Base-by-base conservation (phyloP, 768 basidiomycete species). In the Phanerochaete sordida region DNA sequence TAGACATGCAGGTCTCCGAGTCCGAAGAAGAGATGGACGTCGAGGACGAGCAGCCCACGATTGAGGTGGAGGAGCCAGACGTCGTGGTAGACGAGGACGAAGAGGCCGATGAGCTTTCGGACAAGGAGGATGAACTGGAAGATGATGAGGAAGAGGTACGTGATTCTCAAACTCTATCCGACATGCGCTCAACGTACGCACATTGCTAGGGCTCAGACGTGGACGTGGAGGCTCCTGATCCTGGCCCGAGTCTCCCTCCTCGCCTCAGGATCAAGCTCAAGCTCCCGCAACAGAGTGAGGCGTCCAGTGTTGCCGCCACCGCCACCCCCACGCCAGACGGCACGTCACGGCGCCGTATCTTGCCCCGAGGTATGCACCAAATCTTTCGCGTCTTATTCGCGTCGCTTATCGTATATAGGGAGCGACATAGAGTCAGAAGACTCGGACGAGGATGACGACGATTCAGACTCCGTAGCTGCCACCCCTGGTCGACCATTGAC, bases 181-280 rank as follows among this genome's bases (percentile, higher is more conserved):
- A n/a, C n/a, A n/a, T 46, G 16, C 13, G 3, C 3, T 30, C 15
- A 12, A 57, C 7, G 28, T 5, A 59, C 67, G 33, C 21, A n/a
- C n/a, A 23, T 28, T 2, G 15, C 26, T 45, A 58, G 57, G 47
- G 21, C 5, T 58, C 57, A 19, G 61, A 62, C 37, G 46, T 59
- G 37, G 56, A 58, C 35, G 53, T 54, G 2, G 60, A 66, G 19
- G 52, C 62, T 7, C 63, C 65, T 12, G 55, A 59, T 37, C 56
- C 63, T n/a, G 62, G 65, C 0, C 68, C 64, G 2, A 69, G 66
- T 0, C 68, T 70, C 30, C 65, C 67, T 12, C 79, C 81, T 2
- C 76, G 79, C 6, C 77, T 88, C 23, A 85, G 83, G 65, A 87
- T 87, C 66, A 87, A 80, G 69, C 75, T 87, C 47, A 87, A 83